phyloP scores from a whole-genome alignment of 495 filamentous ascomycete species.

The Aspergillus homomorphus region DNA sequence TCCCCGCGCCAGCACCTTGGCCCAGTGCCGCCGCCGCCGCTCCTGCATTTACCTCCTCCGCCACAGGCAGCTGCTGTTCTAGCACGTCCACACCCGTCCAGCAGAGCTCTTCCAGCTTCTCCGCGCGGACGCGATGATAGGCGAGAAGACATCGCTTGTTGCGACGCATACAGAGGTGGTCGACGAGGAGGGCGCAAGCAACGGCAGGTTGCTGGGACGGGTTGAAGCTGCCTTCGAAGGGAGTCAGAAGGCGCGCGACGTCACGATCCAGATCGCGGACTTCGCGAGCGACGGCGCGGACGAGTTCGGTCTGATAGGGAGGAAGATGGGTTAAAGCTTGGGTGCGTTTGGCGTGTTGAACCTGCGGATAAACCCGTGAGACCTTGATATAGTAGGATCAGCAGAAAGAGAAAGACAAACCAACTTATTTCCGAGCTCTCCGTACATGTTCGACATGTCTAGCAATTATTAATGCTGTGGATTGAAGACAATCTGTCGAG shows the following conservation, averaged over 20 bases:
- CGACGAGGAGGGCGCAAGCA: conserved; percentile 84
- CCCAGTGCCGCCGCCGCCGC: conserved; percentile 13
- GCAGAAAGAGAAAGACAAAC: conserved; percentile 37
- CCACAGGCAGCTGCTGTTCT: conserved; percentile 52
- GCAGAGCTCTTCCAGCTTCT: conserved; percentile 90
- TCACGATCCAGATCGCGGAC: conserved; percentile 93
- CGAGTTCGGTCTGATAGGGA: conserved; percentile 88
- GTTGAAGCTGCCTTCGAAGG: conserved; percentile 80
- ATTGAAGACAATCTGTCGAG: background rate
- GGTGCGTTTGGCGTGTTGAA: conserved; percentile 95
- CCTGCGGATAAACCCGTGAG: conserved; percentile 47
- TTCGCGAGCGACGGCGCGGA: conserved; percentile 83
- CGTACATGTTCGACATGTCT: conserved; percentile 63
- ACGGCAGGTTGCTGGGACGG: conserved; percentile 78
- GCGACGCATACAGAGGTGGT: conserved; percentile 90
- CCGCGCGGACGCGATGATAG: conserved; percentile 84
- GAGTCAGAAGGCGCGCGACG: conserved; percentile 72
- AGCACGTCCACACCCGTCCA: conserved; percentile 84
- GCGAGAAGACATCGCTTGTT: conserved; percentile 96
- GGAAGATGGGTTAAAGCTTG: conserved; percentile 85
- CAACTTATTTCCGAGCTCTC: conserved; percentile 84
- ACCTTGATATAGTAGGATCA: background rate
- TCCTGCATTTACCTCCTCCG: conserved; percentile 13
- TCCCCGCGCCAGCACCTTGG: conserved; percentile 34
- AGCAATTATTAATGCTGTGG: background rate